Evolutionary conservation across 2,329 filamentous ascomycete genomes (phyloP), one percentile per base, ranked within the genome.

Genomic region (Talaromyces marneffei): DNA sequence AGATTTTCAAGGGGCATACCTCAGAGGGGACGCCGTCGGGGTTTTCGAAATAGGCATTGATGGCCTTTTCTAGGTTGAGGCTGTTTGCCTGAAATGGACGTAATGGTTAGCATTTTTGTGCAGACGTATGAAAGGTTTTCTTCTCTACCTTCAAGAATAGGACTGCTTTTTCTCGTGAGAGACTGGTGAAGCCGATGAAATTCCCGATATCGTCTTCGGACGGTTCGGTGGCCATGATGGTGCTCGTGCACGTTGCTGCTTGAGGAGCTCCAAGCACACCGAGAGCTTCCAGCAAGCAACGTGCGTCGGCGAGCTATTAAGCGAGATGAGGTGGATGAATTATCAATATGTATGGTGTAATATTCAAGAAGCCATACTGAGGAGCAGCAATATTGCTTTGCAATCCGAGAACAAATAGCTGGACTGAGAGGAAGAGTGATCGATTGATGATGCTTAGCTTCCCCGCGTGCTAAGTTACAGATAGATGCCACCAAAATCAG

Each of bases 1-100:
- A 9, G 12, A 20, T 42, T 48, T 46, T 6, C 20, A 35, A 25
- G 23, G 8, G 23, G 31, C 40, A 48, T 62, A 76, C 75, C 31
- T 59, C 37, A 7, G 66, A 63, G 46, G 70, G 68, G 20, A 71
- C 66, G 27, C 72, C 70, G 16, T 70, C 71, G 16, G 77, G 76
- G 65, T 79, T 76, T 68, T 80, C 78, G 35, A 78, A 78, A 65
- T 76, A 80, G 20, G 78, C 77, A 67, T 80, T 80, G 63, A 79
- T 74, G 33, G 78, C 78, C 66, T 74, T 75, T 42, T 78, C 73
- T 1, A 75, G 71, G 64, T 80, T 74, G 53, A 76, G 72, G 57
- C 78, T 74, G 63, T 79, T 75, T 57, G 75, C 77, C 78, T 79
- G 57, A 8, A 63, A n/a, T 20, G 40, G 29, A 27, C 25, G 29